phyloP scores from a whole-genome alignment of 345 rosid genomes.

The Viola odorata region DNA sequence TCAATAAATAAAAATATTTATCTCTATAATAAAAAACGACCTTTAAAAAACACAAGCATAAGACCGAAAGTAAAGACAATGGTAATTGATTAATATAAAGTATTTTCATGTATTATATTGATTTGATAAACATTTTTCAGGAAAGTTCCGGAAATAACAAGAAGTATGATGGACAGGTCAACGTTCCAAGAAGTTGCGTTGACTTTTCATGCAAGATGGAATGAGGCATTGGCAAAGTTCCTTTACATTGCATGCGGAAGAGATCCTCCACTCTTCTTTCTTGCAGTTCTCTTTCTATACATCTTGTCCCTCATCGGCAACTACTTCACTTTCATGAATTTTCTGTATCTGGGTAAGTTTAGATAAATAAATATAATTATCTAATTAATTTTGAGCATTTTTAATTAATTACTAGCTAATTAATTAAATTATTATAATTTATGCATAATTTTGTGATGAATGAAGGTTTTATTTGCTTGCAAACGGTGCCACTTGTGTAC shows the following conservation, averaged over 20 bases:
- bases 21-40: too few species aligned
- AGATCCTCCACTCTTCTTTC: conserved; percentile 49
- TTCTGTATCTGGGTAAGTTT: conserved; percentile 65
- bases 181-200: conserved; percentile 41
- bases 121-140: conserved; percentile 38
- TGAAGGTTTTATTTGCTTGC: conserved; percentile 45
- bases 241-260: conserved; percentile 60
- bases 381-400: background rate
- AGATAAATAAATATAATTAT: background rate
- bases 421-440: background rate
- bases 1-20: too few species aligned
- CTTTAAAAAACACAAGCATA: too few species aligned
- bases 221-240: conserved; percentile 34
- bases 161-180: conserved; percentile 29
- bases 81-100: too few species aligned
- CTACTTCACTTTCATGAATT: conserved; percentile 65
- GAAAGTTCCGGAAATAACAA: conserved; percentile 49
- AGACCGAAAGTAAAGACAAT: too few species aligned
- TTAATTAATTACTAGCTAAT: background rate
- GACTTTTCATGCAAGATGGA: conserved; percentile 39
- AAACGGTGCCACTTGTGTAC: conserved; percentile 63
- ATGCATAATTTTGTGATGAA: background rate
- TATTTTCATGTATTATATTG: too few species aligned
- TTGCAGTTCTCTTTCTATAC: conserved; percentile 45
- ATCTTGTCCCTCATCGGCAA: conserved; percentile 65